Conservation (phyloP, 2,329 filamentous ascomycete species). For the Alternaria postmessia region DNA sequence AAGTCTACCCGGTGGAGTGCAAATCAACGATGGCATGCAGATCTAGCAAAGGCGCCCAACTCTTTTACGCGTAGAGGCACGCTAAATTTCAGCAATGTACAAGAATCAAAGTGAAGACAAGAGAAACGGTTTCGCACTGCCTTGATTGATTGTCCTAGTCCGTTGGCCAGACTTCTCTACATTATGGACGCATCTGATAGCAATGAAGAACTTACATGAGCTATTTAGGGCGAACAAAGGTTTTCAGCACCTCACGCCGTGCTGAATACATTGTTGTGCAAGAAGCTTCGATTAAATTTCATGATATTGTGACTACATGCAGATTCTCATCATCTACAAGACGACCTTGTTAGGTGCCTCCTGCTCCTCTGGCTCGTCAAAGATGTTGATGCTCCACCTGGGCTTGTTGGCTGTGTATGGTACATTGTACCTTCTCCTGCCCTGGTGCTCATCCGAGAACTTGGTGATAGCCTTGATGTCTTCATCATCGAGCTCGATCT, state of each 20-base stretch:
- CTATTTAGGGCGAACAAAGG: too few relatives aligned
- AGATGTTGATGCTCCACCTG: slow-evolving; percentile 66
- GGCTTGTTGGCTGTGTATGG: slow-evolving; percentile 56
- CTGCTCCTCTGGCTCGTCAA: slow-evolving; percentile 63
- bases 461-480: slow-evolving; percentile 43
- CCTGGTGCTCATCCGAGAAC: slow-evolving; percentile 62
- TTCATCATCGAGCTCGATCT: slow-evolving; percentile 35
- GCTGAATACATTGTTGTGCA: not conserved
- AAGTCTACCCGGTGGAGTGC: slow-evolving; percentile 29
- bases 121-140: too few relatives aligned
- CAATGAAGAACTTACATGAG: too few relatives aligned
- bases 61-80: too few relatives aligned
- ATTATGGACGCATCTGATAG: too few relatives aligned
- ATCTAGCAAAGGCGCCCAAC: not conserved
- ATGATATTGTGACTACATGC: not conserved
- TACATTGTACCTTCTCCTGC: slow-evolving; percentile 64
- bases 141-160: too few relatives aligned
- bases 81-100: too few relatives aligned
- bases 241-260: too few relatives aligned
- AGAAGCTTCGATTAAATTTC: not conserved
- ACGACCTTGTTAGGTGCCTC: slow-evolving; percentile 58
- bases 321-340: slow-evolving; percentile 8
- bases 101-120: too few relatives aligned
- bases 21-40: slow-evolving; percentile 27
- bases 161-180: too few relatives aligned